These are phyloP conservation scores for Penicillium sp. DNA, from an alignment of 2,329 filamentous ascomycete genomes.

Conservation along the genomic window DNA sequence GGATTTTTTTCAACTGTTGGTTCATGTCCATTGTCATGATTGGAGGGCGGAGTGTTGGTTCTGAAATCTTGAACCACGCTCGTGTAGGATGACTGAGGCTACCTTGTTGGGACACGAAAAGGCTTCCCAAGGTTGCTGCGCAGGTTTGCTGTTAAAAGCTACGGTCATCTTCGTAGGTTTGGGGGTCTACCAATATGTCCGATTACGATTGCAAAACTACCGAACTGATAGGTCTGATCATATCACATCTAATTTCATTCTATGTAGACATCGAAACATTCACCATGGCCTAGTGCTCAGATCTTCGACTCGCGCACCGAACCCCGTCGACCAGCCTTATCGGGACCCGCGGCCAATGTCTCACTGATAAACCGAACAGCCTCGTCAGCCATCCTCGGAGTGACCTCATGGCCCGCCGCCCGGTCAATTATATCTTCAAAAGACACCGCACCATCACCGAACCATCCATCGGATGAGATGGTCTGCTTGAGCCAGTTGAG, in stretches of 20 bases:
- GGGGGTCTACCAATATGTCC: too few species aligned
- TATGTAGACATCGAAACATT: background rate
- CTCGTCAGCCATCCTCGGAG: constrained; percentile 55
- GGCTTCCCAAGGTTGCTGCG: background rate
- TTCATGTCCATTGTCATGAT: background rate
- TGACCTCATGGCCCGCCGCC: constrained; percentile 60
- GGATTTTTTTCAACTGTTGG: constrained; percentile 24
- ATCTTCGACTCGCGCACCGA: constrained; percentile 40
- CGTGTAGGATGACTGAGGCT: background rate
- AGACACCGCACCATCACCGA: constrained; percentile 51
- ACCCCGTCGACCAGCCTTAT: constrained; percentile 21
- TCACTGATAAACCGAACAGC: constrained; percentile 56
- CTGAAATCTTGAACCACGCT: background rate
- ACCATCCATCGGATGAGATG: constrained; percentile 46
- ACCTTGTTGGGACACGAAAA: background rate
- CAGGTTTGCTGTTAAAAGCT: background rate
- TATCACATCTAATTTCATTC: background rate
- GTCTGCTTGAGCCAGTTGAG: constrained; percentile 56
- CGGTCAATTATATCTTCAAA: constrained; percentile 60
- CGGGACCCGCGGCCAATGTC: constrained; percentile 35
- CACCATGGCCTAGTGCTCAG: constrained; percentile 12
- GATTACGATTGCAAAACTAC: background rate
- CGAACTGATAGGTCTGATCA: background rate
- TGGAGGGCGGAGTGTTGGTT: background rate
- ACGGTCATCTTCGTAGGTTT: constrained; percentile 1